These are phyloP conservation scores for Rhamnella rubrinervis DNA, from an alignment of 331 rosid genomes.

Conservation along the genomic window DNA sequence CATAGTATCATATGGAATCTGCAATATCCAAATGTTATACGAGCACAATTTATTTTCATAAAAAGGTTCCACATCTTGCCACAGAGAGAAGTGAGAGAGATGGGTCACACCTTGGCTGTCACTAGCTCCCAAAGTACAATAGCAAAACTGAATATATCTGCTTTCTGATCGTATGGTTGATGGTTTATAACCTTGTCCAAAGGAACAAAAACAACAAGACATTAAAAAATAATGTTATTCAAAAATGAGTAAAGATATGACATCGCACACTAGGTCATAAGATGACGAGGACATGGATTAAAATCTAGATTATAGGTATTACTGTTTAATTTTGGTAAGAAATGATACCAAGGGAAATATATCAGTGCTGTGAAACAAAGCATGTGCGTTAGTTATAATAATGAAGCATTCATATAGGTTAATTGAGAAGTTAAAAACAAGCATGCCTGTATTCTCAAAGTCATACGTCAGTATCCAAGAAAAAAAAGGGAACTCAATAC, in stretches of 20 bases:
- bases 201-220: slow-evolving; percentile 26
- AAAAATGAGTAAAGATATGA: slow-evolving; percentile 12
- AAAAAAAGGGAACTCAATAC: not conserved
- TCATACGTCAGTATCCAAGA: not conserved
- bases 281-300: not conserved
- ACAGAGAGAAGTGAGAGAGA: not conserved
- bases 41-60: slow-evolving; percentile 13
- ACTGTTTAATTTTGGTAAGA: not conserved
- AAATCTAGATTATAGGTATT: not conserved
- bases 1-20: slow-evolving; percentile 97
- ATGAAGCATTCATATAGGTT: not conserved
- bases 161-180: slow-evolving; percentile 97
- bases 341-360: not conserved
- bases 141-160: slow-evolving; percentile 94
- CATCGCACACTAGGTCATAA: not conserved
- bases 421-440: not conserved
- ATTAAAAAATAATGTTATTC: slow-evolving; percentile 29
- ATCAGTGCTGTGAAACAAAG: not conserved
- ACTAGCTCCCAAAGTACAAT: slow-evolving; percentile 97
- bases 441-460: slow-evolving; percentile 2
- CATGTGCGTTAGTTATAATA: not conserved
- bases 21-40: slow-evolving; percentile 29
- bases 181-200: slow-evolving; percentile 86
- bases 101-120: slow-evolving; percentile 77
- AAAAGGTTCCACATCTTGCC: not conserved